phyloP scores from a whole-genome alignment of 1,284 basidiomycete genomes.

The Marasmius sp. region DNA sequence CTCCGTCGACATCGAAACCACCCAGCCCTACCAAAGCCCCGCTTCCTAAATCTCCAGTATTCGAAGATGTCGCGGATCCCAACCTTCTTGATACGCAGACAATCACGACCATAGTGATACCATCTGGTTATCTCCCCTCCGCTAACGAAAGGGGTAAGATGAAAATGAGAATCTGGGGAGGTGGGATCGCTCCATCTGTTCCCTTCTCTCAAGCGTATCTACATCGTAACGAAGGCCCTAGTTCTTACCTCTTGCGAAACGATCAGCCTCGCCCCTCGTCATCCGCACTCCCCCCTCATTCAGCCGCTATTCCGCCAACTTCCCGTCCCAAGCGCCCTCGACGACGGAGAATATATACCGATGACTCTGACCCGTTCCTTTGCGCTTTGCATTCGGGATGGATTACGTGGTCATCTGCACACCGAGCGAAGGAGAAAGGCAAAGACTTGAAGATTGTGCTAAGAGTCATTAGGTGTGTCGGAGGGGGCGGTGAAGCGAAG shows the following conservation, averaged over 20 bases:
- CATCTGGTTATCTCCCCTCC: conserved; percentile 55
- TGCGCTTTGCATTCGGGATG: conserved; percentile 73
- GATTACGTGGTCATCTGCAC: conserved; percentile 59
- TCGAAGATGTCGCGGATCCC: conserved; percentile 9
- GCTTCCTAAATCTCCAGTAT: not conserved
- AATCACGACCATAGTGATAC: conserved; percentile 60
- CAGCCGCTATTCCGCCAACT: not conserved
- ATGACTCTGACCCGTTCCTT: conserved; percentile 71
- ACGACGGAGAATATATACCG: conserved; percentile 59
- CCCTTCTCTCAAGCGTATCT: conserved; percentile 4
- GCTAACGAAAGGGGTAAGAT: conserved; percentile 36
- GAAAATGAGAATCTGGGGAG: conserved; percentile 64
- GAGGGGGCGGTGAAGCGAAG: conserved; percentile 26
- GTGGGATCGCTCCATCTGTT: conserved; percentile 44
- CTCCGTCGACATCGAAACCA: conserved; percentile 3
- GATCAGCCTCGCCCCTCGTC: not conserved
- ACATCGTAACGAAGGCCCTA: not conserved
- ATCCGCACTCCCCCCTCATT: not conserved
- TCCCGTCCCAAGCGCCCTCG: conserved; percentile 10
- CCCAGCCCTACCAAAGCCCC: not conserved
- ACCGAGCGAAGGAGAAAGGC: conserved; percentile 49
- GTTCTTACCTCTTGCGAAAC: conserved; percentile 9
- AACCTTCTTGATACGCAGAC: conserved; percentile 47
- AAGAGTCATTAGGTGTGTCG: conserved; percentile 47
- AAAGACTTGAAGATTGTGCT: conserved; percentile 57